Evolutionary conservation across 1,284 basidiomycete species (phyloP).

Genomic region (Pseudozyma sp.): DNA sequence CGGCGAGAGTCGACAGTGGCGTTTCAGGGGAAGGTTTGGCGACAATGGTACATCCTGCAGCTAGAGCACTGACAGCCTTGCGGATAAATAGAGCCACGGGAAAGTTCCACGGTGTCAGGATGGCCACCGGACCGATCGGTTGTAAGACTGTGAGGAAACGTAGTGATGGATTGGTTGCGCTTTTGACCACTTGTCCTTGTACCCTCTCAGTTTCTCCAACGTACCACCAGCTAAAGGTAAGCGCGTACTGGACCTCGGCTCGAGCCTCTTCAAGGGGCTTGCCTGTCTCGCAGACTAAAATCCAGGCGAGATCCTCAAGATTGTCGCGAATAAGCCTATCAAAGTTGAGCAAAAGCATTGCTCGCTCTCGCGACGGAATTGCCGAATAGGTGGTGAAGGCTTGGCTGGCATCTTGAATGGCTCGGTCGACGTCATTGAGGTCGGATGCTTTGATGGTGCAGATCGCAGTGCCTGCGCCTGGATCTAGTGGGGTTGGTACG

Average conservation of each 20-base stretch:
- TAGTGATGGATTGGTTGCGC: slow-evolving; percentile 78
- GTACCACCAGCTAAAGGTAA: slow-evolving; percentile 67
- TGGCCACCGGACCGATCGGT: slow-evolving; percentile 78
- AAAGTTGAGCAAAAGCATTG: slow-evolving; percentile 60
- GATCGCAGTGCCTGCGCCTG: slow-evolving; percentile 32
- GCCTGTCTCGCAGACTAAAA: slow-evolving; percentile 67
- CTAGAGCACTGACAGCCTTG: slow-evolving; percentile 87
- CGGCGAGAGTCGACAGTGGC: slow-evolving; percentile 89
- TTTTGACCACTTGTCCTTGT: slow-evolving; percentile 79
- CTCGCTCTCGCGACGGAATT: slow-evolving; percentile 56
- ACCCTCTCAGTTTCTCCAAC: slow-evolving; percentile 59
- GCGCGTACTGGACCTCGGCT: slow-evolving; percentile 63
- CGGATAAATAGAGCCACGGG: slow-evolving; percentile 77
- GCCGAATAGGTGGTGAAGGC: slow-evolving; percentile 59
- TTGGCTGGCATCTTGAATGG: slow-evolving; percentile 58
- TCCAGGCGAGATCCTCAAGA: slow-evolving; percentile 64
- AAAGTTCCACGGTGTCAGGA: slow-evolving; percentile 69
- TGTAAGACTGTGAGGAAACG: slow-evolving; percentile 90
- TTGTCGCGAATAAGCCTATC: slow-evolving; percentile 56
- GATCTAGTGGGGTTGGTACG: slow-evolving; percentile 16
- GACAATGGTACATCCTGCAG: slow-evolving; percentile 94
- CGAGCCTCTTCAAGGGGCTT: slow-evolving; percentile 63
- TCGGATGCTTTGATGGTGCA: slow-evolving; percentile 43
- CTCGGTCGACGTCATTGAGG: slow-evolving; percentile 61
- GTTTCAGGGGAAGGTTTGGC: slow-evolving; percentile 96